Evolutionary conservation across 116 monocot species (phyloP), one percentile per base, ranked within the genome.

Genomic region (Zostera marina): DNA sequence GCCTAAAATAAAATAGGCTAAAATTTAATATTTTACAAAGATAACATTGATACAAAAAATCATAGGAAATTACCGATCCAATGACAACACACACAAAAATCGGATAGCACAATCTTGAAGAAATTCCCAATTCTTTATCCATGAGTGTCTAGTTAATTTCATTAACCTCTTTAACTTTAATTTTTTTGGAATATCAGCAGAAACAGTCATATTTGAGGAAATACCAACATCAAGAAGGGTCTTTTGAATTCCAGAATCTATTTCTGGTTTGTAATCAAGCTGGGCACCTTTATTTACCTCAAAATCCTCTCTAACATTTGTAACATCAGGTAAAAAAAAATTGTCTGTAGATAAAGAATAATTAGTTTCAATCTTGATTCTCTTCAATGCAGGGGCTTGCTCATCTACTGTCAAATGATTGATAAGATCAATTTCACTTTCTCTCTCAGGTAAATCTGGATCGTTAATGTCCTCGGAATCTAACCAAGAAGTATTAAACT

Each of bases 41-140:
- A 59, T 10, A 22, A 10, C 11, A 59, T 17, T 41, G 11, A 10
- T n/a, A 24, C 41, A 46, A 58, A 46, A 13, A 10, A 60, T 40
- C 19, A 51, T 24, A 53, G 60, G 10, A 51, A 63, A 5, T 17
- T 74, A 96, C 96, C 96, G 82, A 55, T 98, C 96, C 64, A 98
- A 77, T 40, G 96, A 80, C 47, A 98, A 79, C 41, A 98, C 74
- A 60, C 96, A 98, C 10, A 98, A 56, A 55, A 85, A 90, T 19
- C 96, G 82, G 70, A 98, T 80, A 51, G 96, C 82, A 76, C 76
- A 98, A 59, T 98, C 96, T 78, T 98, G 96, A 65, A 98, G 76
- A 71, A 90, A 76, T 65, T 89, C 81, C 90, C 90, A 90, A 68
- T 98, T 90, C 66, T 86, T 89, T 40, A 75, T 67, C 69, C 70